Evolutionary conservation across 352 stramenopile genomes (phyloP), one percentile per base, ranked within the genome.

Genomic region (Phytophthora ramorum): DNA sequence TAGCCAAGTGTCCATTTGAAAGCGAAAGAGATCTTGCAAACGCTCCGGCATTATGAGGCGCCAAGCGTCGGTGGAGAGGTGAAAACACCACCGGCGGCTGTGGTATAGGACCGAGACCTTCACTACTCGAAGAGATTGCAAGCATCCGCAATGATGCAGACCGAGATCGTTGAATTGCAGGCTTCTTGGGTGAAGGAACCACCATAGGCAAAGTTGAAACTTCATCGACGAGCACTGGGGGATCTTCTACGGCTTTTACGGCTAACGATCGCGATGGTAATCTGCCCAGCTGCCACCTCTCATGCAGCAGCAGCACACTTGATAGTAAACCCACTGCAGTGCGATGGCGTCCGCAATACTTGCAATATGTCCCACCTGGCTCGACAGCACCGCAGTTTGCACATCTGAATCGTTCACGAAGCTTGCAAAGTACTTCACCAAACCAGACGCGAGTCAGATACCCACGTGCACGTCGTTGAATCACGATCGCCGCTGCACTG

Each of bases 361-460:
- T 91, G 67, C 83, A 91, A 65, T 91, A 91, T 2, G 67, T 49
- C 4, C 76, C 83, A 32, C 80, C 68, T 7, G 83, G 80, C 38
- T 91, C 83, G 22, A 90, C 63, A 24, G 77, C 67, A 0, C 83
- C 79, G 46, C 83, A 91, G 56, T 91, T 91, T 3, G 44, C 28
- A 35, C 83, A 91, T 10, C 64, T 50, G 13, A 91, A 91, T 16
- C 80, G 70, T 22, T 90, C 72, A 19, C 77, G 67, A 10, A 86
- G 45, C 48, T 76, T 69, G 17, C 60, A 53, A 2, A 80, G 34
- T 6, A 76, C 26, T 26, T 61, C 58, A 24, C 43, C 20, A 19
- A 79, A 68, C 9, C 44, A 66, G 10, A 26, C 16, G 2, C 78
- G 70, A 9, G 64, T 66, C 5, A 72, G 26, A 9, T 64, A 41